Base-by-base conservation (phyloP, 495 filamentous ascomycete genomes). In the Talaromyces nanjingensis region DNA sequence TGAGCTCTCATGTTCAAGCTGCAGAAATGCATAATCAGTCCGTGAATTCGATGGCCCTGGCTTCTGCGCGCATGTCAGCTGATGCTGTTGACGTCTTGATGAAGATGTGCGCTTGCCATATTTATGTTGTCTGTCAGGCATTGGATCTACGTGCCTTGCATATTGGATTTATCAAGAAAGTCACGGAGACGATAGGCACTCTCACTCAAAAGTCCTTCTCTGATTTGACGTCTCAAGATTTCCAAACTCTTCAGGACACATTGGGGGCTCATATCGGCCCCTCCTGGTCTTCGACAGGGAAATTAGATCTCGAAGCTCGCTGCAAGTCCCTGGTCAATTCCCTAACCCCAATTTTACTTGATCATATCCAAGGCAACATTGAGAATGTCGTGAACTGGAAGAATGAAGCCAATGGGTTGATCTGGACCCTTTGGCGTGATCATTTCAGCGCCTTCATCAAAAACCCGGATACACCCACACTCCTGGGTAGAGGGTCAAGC, bases 21-120 rank as follows among this genome's bases (percentile, higher is more conserved):
- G 83, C 86, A 1, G 86, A 88, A 59, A 83, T 86, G 77, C 68
- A 74, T 24, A 88, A 89, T 64, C 86, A 89, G 68, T 74, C 75
- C 1, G 68, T 88, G 39, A 88, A 87, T 69, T 85, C 81, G 2
- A 79, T 88, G 65, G 86, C 86, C 0, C 69, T 89, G 1, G 76
- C 84, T 2, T 77, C 79, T 66, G 80, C 83, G 1, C 78, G 87
- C 4, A 81, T 82, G 62, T 85, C 83, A 11, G 64, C 77, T 4
- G 71, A 80, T 57, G 80, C 84, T 3, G 74, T 83, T 0, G 83
- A 88, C 37, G 65, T 88, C 0, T 54, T 88, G 0, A 75, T 72
- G 0, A 61, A 83, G 60, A 84, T 89, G 76, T 64, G 66, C 1
- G 81, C 84, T 0, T 73, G 75, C 0, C 76, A 81, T 52, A 65